Conservation (phyloP, 208 protist species). For the Crithidia thermophila region DNA sequence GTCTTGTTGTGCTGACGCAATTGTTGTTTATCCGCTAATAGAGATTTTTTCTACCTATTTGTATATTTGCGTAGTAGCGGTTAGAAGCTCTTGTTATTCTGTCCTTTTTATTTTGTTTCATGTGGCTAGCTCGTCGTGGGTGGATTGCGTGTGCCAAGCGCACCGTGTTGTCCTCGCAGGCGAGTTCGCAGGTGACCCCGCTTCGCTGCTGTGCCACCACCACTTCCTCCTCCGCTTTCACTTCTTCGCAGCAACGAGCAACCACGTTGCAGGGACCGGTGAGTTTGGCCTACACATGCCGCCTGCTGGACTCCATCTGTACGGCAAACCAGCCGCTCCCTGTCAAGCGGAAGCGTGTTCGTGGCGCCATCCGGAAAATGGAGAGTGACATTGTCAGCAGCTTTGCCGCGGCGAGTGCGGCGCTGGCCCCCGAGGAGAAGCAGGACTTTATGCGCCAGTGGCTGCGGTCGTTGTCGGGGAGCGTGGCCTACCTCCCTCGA, state of each 20-base stretch:
- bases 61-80: too few species aligned
- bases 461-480: conserved; percentile 13
- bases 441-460: conserved; percentile 12
- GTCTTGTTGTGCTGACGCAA: too few species aligned
- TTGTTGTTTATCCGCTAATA: too few species aligned
- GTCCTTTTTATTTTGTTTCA: too few species aligned
- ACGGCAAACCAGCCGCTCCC: neutral
- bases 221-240: neutral
- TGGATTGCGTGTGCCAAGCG: too few species aligned
- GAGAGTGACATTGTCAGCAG: conserved; percentile 54
- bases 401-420: conserved; percentile 28
- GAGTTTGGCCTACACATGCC: conserved; percentile 26
- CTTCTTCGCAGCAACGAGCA: neutral
- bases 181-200: too few species aligned
- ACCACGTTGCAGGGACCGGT: neutral
- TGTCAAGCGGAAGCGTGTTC: conserved; percentile 45
- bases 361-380: conserved; percentile 53
- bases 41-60: too few species aligned
- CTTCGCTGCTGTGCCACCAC: neutral
- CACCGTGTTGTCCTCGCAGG: too few species aligned
- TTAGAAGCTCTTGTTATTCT: too few species aligned
- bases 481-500: conserved; percentile 22
- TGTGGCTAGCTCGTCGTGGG: too few species aligned
- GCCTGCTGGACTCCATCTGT: conserved; percentile 20
- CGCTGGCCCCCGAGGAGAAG: conserved; percentile 1